Base-by-base conservation (phyloP, 768 basidiomycete genomes). In the Suillus weaverae region DNA sequence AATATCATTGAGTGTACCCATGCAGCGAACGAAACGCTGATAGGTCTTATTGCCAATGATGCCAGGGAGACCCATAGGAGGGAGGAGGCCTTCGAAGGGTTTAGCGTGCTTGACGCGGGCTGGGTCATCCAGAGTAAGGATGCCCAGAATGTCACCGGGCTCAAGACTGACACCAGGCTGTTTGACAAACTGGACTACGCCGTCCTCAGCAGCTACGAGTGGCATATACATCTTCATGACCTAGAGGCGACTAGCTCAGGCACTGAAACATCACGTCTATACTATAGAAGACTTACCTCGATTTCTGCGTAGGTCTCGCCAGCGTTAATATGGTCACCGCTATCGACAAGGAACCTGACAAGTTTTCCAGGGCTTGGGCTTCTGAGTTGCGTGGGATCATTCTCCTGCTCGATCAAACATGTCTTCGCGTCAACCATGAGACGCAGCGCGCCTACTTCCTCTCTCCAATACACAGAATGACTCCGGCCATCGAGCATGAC, bases 201-300 rank as follows among this genome's bases (percentile, higher is more conserved):
- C 97, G 75, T 97, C 94, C 76, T 99, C 97, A 3, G 91, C 86
- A 6, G 95, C 95, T 62, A 94, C 88, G 62, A 99, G 86, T 4
- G 95, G 95, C 97, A 99, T 97, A 78, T 97, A 97, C 97, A 99
- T 99, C 82, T 99, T 98, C 95, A 97, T 96, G 66, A 94, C 92
- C 90, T 91, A 62, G 7, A 64, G 46, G 55, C 26, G 41, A 35
- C 51, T 33, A 55, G 63, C 22, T 44, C 18, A 46, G 71, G 41
- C 10, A 3, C 41, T 11, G 61, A 7, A 46, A 35, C 26, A 32
- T n/a, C 41, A 57, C 20, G 56, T 38, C 66, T 1, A 53, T n/a
- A 32, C 18, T 9, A 20, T 32, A 53, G 61, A 61, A 35, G 7
- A 69, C 84, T 62, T 68, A 93, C 93, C 85, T 99, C 97, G 53